These are phyloP conservation scores for Blastomyces gilchristii DNA, from an alignment of 2,329 filamentous ascomycete species.

Conservation along the genomic window DNA sequence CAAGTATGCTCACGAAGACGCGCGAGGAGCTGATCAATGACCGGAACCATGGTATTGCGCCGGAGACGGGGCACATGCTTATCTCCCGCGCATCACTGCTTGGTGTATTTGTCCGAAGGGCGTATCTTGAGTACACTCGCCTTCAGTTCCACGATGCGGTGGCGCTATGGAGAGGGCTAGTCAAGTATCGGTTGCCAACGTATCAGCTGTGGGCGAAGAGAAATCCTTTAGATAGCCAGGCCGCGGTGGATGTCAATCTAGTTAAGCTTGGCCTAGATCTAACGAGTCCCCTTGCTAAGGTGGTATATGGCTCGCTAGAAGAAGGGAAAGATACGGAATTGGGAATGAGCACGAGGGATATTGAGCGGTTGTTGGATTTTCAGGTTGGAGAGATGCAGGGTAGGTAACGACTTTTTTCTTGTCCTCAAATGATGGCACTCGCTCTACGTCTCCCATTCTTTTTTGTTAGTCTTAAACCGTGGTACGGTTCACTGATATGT, in stretches of 20 bases:
- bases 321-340: constrained; percentile 33
- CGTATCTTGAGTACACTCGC: constrained; percentile 67
- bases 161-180: constrained; percentile 71
- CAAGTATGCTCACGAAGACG: constrained; percentile 49
- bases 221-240: constrained; percentile 37
- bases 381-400: constrained; percentile 83
- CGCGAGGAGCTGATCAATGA: constrained; percentile 51
- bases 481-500: not conserved
- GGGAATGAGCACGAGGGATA: constrained; percentile 62
- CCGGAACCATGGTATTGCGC: constrained; percentile 43
- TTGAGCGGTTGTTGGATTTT: constrained; percentile 73
- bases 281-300: constrained; percentile 38
- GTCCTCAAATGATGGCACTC: not conserved
- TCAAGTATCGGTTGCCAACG: constrained; percentile 69
- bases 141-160: constrained; percentile 70
- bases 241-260: constrained; percentile 53
- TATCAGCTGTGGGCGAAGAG: constrained; percentile 49
- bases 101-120: constrained; percentile 67
- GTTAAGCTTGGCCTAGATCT: constrained; percentile 48
- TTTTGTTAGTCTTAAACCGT: not conserved
- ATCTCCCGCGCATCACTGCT: constrained; percentile 67
- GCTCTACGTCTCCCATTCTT: constrained; percentile 18
- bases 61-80: constrained; percentile 45
- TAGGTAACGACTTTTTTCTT: constrained; percentile 24
- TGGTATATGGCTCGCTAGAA: constrained; percentile 42